Evolutionary conservation across 2,329 filamentous ascomycete species (phyloP).

Genomic region (Hypoxylon sp.): DNA sequence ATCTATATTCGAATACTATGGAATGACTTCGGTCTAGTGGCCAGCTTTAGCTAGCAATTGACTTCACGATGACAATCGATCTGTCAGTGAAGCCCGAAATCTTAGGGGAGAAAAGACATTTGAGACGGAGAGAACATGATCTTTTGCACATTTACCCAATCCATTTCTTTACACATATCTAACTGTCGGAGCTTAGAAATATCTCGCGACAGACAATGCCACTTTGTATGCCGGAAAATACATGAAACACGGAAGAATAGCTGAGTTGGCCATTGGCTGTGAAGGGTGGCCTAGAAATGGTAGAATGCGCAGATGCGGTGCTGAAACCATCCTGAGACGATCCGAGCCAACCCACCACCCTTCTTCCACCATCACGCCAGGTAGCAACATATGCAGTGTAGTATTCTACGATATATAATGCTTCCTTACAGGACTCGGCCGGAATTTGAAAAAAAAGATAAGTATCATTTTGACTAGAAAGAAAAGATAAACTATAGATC

Average conservation of each 20-base stretch:
- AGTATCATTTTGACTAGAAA: conserved; percentile 5
- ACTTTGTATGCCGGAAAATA: conserved; percentile 3
- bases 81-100: not conserved
- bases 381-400: not conserved
- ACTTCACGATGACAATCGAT: not conserved
- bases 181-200: not conserved
- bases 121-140: not conserved
- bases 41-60: not conserved
- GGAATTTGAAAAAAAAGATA: conserved; percentile 1
- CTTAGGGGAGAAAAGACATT: not conserved
- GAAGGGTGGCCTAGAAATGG: conserved; percentile 5
- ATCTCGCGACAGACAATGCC: conserved; percentile 12
- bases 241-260: conserved; percentile 37
- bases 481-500: not conserved
- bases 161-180: conserved; percentile 6
- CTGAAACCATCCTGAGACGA: conserved; percentile 50
- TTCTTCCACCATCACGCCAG: conserved; percentile 12
- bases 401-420: not conserved
- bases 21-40: not conserved
- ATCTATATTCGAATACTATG: conserved; percentile 2
- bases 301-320: conserved; percentile 24
- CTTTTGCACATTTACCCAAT: conserved; percentile 10
- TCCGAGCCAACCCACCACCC: conserved; percentile 11
- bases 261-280: conserved; percentile 16
- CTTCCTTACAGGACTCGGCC: not conserved